Percentiles rank a stretch among this genome's conserved stretches.
Conservation (phyloP, 2,329 filamentous ascomycete species). For the Trichoderma afroharzianum region DNA sequence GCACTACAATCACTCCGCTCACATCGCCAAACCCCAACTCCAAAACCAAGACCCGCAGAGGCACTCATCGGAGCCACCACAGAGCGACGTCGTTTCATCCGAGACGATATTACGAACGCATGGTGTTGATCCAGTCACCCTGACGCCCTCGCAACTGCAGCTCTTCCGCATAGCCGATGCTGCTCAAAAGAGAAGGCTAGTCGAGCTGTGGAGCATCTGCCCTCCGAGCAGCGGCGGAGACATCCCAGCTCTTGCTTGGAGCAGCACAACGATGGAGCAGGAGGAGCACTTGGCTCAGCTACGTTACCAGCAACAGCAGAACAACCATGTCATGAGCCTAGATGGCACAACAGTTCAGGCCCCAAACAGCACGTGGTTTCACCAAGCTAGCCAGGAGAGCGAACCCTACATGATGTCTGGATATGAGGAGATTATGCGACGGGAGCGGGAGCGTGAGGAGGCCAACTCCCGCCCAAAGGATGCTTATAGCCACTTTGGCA, state of each 20-base stretch:
- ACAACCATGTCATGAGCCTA: conserved; percentile 46
- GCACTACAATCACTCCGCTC: conserved; percentile 80
- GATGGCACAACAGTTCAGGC: conserved; percentile 53
- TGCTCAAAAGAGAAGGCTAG: conserved; percentile 67
- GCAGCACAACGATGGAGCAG: conserved; percentile 51
- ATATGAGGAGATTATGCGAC: conserved; percentile 66
- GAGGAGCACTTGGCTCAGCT: conserved; percentile 57
- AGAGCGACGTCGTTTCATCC: conserved; percentile 46
- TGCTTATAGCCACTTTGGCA: conserved; percentile 44
- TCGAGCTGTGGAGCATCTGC: conserved; percentile 83
- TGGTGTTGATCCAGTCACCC: conserved; percentile 64
- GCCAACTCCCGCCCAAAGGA: conserved; percentile 36
- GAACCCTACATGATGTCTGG: conserved; percentile 85
- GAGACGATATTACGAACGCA: conserved; percentile 60
- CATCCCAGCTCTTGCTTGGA: conserved; percentile 52
- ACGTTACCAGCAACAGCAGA: conserved; percentile 52
- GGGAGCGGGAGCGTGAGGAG: conserved; percentile 53
- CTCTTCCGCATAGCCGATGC: conserved; percentile 74
- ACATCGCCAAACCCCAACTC: conserved; percentile 42
- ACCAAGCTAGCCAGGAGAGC: conserved; percentile 41
- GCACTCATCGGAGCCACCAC: conserved; percentile 49
- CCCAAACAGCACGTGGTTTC: conserved; percentile 51
- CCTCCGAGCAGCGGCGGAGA: conserved; percentile 60
- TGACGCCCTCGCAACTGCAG: conserved; percentile 71
- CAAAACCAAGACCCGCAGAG: conserved; percentile 37